Conservation (phyloP, 108 stramenopile genomes). For the Skeletonema marinoi region DNA sequence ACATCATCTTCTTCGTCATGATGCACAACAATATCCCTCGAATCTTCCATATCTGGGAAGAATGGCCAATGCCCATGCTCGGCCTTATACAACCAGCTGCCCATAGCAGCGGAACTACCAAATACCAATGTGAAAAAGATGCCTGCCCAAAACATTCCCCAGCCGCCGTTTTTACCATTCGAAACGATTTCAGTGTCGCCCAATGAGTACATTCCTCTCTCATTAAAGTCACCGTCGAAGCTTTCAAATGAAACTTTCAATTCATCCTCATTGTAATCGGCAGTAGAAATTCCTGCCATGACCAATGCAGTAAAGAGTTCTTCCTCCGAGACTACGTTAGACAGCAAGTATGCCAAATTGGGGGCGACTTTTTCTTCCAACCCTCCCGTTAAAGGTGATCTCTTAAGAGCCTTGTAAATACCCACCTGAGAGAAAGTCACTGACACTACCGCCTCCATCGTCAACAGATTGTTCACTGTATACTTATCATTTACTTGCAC, state of each 20-base stretch:
- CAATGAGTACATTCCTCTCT: constrained; percentile 10
- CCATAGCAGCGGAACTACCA: neutral
- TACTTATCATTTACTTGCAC: constrained; percentile 1
- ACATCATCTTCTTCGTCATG: constrained; percentile 14
- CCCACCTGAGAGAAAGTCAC: constrained; percentile 35
- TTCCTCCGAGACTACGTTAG: neutral
- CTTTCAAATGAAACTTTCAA: constrained; percentile 15
- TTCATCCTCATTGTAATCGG: neutral
- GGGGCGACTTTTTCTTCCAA: constrained; percentile 1
- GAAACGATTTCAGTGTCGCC: constrained; percentile 29
- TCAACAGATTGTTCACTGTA: neutral
- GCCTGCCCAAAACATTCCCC: constrained; percentile 33
- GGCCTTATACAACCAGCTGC: constrained; percentile 13
- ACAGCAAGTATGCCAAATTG: constrained; percentile 14
- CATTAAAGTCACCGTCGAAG: constrained; percentile 15
- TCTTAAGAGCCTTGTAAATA: constrained; percentile 6
- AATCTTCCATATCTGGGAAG: neutral
- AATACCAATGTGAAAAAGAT: constrained; percentile 13
- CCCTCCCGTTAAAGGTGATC: neutral
- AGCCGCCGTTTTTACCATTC: constrained; percentile 5
- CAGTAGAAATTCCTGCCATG: constrained; percentile 1
- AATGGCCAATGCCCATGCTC: constrained; percentile 8
- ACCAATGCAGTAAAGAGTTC: constrained; percentile 11
- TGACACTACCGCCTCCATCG: constrained; percentile 28
- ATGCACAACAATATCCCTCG: constrained; percentile 22